Evolutionary conservation across 148 eudicot genomes (phyloP), one percentile per base, ranked within the genome.

Genomic region (Rhododendron mucronatum): DNA sequence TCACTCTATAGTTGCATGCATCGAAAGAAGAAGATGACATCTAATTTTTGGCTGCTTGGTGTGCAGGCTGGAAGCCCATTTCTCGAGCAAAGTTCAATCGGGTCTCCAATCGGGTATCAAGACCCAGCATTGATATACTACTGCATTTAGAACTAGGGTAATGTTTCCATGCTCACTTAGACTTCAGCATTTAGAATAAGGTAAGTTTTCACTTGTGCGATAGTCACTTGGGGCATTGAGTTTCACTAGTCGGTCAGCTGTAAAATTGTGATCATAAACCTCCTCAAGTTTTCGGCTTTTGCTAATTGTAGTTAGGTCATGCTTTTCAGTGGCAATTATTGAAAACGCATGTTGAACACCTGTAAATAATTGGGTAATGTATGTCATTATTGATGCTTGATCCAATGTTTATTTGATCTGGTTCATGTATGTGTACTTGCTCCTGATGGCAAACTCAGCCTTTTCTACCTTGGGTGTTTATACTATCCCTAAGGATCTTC

Each of bases 1-100:
- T 35, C 35, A 37, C 14, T 61, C 4, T 15, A 71, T 47, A 14
- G 7, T 69, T 51, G n/a, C 28, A 14, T 53, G 69, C 28, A 48
- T 35, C 6, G n/a, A 23, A 35, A 41, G 35, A 47, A 23, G 57
- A 78, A 28, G 81, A 63, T 75, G 59, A 21, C 61, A 15, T 55
- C 18, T 51, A 20, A 82, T 63, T 69, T 37, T 30, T 79, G 82
- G 69, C 8, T 78, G 48, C 86, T 92, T 87, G 84, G 63, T 88
- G 59, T 85, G 84, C 93, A 95, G 94, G 91, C 87, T 92, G 90
- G 99, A 94, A 89, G 41, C 85, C 87, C 91, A 87, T 91, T 92
- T 94, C 91, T 86, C 89, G 23, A 89, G 87, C 87, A 93, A 92
- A 89, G 92, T 92, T 86, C 92, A 92, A 44, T 67, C 87, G n/a